Percentiles rank a stretch among this genome's conserved stretches.
Evolutionary conservation across 495 filamentous ascomycete species (phyloP).

Genomic region (Platismatia glauca): DNA sequence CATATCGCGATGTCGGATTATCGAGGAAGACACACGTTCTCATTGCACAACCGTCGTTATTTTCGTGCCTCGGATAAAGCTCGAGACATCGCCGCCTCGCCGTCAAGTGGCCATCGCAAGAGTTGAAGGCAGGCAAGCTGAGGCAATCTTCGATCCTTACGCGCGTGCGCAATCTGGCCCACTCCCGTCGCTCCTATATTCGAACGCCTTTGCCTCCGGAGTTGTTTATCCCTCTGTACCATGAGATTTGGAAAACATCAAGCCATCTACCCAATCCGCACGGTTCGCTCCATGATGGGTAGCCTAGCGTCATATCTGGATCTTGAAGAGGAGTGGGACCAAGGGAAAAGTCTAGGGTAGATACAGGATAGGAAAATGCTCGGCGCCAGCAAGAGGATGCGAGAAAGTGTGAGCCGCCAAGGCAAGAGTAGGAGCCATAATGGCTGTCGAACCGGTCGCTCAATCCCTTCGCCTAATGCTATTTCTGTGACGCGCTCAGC

Average conservation of each 20-base stretch:
- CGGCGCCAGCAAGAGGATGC: neutral
- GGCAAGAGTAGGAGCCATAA: neutral
- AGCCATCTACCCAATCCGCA: neutral
- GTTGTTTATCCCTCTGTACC: neutral
- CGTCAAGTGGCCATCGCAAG: neutral
- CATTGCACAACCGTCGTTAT: no score
- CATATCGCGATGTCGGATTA: no score
- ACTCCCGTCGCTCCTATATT: no score
- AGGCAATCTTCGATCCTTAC: neutral
- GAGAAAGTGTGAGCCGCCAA: neutral
- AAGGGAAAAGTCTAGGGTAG: neutral
- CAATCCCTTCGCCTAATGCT: neutral
- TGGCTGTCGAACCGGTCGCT: neutral
- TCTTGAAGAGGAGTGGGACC: neutral
- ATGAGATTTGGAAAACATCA: neutral
- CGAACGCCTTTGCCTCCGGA: neutral
- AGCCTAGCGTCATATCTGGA: neutral
- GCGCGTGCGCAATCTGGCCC: neutral
- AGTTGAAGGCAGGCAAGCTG: neutral
- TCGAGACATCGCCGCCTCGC: neutral
- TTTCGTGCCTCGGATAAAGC: neutral
- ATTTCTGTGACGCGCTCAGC: neutral
- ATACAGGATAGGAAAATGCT: neutral
- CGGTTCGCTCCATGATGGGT: neutral
- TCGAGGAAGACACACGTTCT: no score